Conservation (phyloP, 805 yeast species). For the Candida rishiriensis region DNA sequence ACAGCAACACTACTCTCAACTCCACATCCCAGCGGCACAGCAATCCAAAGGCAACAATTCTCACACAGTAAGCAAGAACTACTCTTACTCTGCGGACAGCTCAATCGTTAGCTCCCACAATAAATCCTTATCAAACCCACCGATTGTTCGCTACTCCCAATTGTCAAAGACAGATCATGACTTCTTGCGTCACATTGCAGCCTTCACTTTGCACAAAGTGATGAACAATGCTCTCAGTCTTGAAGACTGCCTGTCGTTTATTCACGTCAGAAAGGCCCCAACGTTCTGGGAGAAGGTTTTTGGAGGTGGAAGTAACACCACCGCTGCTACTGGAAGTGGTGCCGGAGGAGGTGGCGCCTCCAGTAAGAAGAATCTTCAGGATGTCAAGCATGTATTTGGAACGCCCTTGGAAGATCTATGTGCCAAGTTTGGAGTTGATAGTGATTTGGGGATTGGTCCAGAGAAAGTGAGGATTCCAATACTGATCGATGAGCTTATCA, state of each 20-base stretch:
- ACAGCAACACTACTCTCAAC: neutral
- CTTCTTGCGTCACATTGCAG: conserved; percentile 55
- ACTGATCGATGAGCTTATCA: conserved; percentile 78
- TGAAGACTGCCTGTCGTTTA: conserved; percentile 38
- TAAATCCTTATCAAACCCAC: conserved; percentile 21
- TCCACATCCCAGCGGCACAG: neutral
- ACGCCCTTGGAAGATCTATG: conserved; percentile 67
- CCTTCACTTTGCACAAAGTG: conserved; percentile 42
- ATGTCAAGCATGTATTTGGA: conserved; percentile 60
- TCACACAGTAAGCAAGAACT: neutral
- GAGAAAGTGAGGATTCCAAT: conserved; percentile 76
- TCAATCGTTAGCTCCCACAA: neutral
- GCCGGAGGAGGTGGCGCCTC: neutral
- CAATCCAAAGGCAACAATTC: neutral
- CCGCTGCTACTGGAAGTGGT: neutral
- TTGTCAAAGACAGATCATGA: conserved; percentile 53
- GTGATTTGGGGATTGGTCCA: conserved; percentile 82
- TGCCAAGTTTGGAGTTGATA: conserved; percentile 69
- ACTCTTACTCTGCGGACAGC: conserved; percentile 1
- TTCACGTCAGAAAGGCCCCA: conserved; percentile 38
- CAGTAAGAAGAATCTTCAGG: conserved; percentile 5
- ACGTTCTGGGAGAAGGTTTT: conserved; percentile 53
- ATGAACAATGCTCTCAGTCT: conserved; percentile 26
- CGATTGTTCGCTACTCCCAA: conserved; percentile 59
- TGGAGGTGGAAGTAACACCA: conserved; percentile 11